Evolutionary conservation across 2,329 filamentous ascomycete species (phyloP), one percentile per base, ranked within the genome.

Genomic region (Plenodomus tracheiphilus): DNA sequence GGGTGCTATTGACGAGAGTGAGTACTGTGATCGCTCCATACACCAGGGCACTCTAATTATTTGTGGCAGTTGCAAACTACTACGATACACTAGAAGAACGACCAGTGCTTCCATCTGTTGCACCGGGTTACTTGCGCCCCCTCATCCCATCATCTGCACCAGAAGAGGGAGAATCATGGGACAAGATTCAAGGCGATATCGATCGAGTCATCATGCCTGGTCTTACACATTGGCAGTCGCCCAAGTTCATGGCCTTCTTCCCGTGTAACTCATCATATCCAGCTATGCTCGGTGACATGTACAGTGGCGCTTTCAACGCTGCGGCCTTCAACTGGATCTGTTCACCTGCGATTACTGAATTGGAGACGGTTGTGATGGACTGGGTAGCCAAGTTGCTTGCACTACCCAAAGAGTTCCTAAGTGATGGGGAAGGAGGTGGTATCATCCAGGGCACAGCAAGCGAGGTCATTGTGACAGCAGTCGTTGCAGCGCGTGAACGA

Each of bases 321-420:
- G 91, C 93, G 1, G 91, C 91, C 34, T 97, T 97, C 80, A 97
- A 97, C 75, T 97, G 93, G 93, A 85, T 97, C 56, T 97, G 93
- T 75, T 91, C 87, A 5, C 93, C 93, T 0, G 91, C 89, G 6
- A 87, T 94, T 16, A 97, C 93, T 0, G 93, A 97, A 75, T 81
- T 97, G 40, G 93, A 97, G 78, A 96, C 92, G 0, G 81, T 97
- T 19, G 87, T 96, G 37, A 81, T 97, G 70, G 93, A 97, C 74
- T 97, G 93, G 92, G 77, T 97, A 3, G 90, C 87, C 15, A 84
- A 87, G 69, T 81, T 91, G 8, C 74, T 97, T 11, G 84, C 77
- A 1, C 77, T 97, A 19, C 91, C 93, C 0, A 74, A 81, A 10
- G 87, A 82, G 58, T 97, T 86, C 67, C 76, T 88, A 17, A 93